Conservation (phyloP, 805 yeast genomes). For the Teunomyces pallodes region DNA sequence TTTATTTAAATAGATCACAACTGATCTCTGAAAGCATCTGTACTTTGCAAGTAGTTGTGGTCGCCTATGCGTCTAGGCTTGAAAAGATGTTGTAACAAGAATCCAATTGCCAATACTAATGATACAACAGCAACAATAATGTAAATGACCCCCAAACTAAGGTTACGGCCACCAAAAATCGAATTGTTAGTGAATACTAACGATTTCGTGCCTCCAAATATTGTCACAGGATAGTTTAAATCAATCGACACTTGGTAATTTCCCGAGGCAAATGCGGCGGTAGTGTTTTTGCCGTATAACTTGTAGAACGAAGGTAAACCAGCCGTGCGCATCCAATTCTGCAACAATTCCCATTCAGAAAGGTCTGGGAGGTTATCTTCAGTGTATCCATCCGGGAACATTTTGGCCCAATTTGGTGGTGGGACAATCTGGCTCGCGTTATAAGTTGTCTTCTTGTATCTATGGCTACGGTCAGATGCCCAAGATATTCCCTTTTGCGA, state of each 20-base stretch:
- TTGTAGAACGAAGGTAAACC: constrained; percentile 89
- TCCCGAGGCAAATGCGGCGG: constrained; percentile 56
- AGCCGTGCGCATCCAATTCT: constrained; percentile 98
- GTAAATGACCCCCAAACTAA: constrained; percentile 81
- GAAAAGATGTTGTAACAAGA: constrained; percentile 76
- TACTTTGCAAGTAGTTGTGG: constrained; percentile 53
- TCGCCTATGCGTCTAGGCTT: constrained; percentile 86
- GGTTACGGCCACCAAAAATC: constrained; percentile 83
- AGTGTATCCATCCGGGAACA: constrained; percentile 87
- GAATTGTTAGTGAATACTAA: constrained; percentile 78
- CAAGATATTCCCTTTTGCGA: constrained; percentile 73
- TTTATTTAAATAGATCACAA: constrained; percentile 9
- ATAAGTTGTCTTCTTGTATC: constrained; percentile 73
- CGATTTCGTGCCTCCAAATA: constrained; percentile 88
- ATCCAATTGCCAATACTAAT: constrained; percentile 66
- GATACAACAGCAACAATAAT: constrained; percentile 79
- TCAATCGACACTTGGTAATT: constrained; percentile 66
- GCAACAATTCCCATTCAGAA: constrained; percentile 75
- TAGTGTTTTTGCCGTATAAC: constrained; percentile 70
- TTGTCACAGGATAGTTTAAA: constrained; percentile 75
- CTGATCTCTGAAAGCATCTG: constrained; percentile 23
- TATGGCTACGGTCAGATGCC: constrained; percentile 64
- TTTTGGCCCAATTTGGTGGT: constrained; percentile 86
- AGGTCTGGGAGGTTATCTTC: constrained; percentile 75
- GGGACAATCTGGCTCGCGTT: constrained; percentile 73